These are phyloP conservation scores for Phaeosphaeria sp. DNA, from an alignment of 2,329 filamentous ascomycete species.

Conservation along the genomic window DNA sequence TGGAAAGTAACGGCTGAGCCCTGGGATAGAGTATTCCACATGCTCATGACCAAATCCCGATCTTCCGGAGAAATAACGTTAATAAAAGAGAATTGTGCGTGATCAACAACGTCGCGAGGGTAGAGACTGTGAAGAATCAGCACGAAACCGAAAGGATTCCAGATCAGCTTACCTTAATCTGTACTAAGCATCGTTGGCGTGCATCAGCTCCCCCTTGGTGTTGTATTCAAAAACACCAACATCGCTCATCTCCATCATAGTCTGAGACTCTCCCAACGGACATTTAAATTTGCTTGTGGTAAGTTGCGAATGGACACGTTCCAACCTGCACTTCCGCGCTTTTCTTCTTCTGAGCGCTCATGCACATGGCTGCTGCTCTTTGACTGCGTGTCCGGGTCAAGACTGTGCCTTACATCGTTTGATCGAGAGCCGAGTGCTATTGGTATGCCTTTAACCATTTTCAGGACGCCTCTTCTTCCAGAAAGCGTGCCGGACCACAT, in stretches of 20 bases:
- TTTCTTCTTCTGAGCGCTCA: conserved; percentile 13
- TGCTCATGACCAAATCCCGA: conserved; percentile 30
- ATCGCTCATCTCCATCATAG: conserved; percentile 46
- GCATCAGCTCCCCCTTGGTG: conserved; percentile 29
- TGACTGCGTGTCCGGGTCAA: not conserved
- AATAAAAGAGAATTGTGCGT: conserved; percentile 38
- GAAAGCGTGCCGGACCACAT: conserved; percentile 27
- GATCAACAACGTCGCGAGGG: conserved; percentile 23
- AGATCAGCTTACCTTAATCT: conserved; percentile 19
- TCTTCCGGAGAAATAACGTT: conserved; percentile 39
- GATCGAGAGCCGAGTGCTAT: not conserved
- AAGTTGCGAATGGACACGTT: conserved; percentile 4
- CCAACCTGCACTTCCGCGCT: not conserved
- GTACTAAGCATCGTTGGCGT: conserved; percentile 43
- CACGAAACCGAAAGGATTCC: not conserved
- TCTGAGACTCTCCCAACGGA: conserved; percentile 37
- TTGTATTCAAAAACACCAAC: conserved; percentile 44
- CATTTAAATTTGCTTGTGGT: conserved; percentile 21
- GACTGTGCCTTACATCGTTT: too few relatives aligned
- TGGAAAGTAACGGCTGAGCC: conserved; percentile 41
- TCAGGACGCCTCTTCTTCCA: conserved; percentile 20
- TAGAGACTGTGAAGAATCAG: conserved; percentile 24
- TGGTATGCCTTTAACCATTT: conserved; percentile 16
- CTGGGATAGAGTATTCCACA: conserved; percentile 37
- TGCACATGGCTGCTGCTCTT: not conserved